phyloP scores from a whole-genome alignment of 2,329 filamentous ascomycete genomes.

The Whalleya microplaca region DNA sequence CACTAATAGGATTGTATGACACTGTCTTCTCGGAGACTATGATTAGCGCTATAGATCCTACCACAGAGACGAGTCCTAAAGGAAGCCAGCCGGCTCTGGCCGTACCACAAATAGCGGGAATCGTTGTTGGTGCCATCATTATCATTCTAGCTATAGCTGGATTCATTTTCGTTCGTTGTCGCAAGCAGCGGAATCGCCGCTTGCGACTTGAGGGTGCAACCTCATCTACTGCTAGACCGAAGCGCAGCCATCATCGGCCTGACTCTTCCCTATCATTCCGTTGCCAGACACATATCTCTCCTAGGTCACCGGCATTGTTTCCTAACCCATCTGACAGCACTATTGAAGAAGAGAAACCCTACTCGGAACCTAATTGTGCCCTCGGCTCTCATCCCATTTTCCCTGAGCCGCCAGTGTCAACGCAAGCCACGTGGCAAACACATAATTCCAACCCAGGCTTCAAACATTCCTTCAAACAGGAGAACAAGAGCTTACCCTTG shows the following conservation, averaged over 20 bases:
- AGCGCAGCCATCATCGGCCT: slow-evolving; percentile 40
- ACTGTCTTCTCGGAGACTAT: slow-evolving; percentile 47
- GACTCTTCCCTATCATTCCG: slow-evolving; percentile 54
- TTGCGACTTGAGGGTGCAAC: slow-evolving; percentile 32
- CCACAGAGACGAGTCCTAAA: slow-evolving; percentile 12
- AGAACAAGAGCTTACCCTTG: slow-evolving; percentile 19
- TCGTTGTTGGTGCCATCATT: slow-evolving; percentile 45
- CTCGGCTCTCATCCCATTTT: slow-evolving; percentile 28
- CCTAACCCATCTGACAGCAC: slow-evolving; percentile 21
- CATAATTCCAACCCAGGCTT: slow-evolving; percentile 1
- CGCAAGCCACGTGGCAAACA: slow-evolving; percentile 5
- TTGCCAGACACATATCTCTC: slow-evolving; percentile 51
- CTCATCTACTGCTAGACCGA: slow-evolving; percentile 22
- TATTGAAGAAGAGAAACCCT: slow-evolving; percentile 37
- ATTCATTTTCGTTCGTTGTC: slow-evolving; percentile 49
- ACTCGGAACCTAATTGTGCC: slow-evolving; percentile 16
- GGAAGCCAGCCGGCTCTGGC: slow-evolving; percentile 34
- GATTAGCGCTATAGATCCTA: slow-evolving; percentile 42
- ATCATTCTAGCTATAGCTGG: slow-evolving; percentile 43
- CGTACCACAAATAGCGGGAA: slow-evolving; percentile 48
- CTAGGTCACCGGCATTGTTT: slow-evolving; percentile 44
- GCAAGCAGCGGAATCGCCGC: slow-evolving; percentile 47
- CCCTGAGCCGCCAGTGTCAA: slow-evolving; percentile 17
- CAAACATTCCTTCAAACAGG: slow-evolving; percentile 13
- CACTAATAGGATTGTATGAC: slow-evolving; percentile 45